Base-by-base conservation (phyloP, 139 green algal genomes). In the Chlamydomonas sp. region DNA sequence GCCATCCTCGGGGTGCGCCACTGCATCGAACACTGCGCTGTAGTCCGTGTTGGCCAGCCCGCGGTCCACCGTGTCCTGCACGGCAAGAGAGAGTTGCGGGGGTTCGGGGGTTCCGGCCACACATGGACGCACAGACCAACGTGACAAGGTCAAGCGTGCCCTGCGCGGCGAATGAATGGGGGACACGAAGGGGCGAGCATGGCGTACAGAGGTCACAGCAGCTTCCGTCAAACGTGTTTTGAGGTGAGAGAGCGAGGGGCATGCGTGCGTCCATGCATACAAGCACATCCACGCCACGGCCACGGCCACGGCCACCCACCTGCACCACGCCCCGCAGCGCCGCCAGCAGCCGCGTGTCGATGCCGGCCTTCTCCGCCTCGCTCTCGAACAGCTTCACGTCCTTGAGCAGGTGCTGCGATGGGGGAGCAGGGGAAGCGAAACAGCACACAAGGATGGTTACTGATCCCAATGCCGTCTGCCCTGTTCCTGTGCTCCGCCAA, bases 341-440 rank as follows among this genome's bases (percentile, higher is more conserved):
- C 14, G 73, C 73, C 71, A 87, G 83, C 74, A 87, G 74, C 61
- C 83, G 83, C 4, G 83, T 87, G 83, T 87, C 83, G 62, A 87
- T 72, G 1, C 83, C 83, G 4, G 73, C 83, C 2, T 72, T 73
- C n/a, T 61, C 83, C 3, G 83, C 83, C 83, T 87, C 83, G 16
- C 10, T 67, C 83, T 87, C 83, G 15, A 87, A 87, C 31, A 87
- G 83, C 31, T 31, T 31, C n/a, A 87, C 83, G 73, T 87, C 83
- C 73, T 87, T 87, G 4, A 87, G 83, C 61, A 87, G 74, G 83
- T 87, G 83, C 83, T 87, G 83, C 15, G 49, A 16, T 72, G 49
- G 10, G 5, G 49, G 49, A 61, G 31, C 31, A 15, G 61, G 7
- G 31, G 64, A 69, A 69, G 66, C 49, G 68, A 7, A 74, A 7